Evolutionary conservation across 768 basidiomycete genomes (phyloP), one percentile per base, ranked within the genome.

Genomic region (Boletales sp.): DNA sequence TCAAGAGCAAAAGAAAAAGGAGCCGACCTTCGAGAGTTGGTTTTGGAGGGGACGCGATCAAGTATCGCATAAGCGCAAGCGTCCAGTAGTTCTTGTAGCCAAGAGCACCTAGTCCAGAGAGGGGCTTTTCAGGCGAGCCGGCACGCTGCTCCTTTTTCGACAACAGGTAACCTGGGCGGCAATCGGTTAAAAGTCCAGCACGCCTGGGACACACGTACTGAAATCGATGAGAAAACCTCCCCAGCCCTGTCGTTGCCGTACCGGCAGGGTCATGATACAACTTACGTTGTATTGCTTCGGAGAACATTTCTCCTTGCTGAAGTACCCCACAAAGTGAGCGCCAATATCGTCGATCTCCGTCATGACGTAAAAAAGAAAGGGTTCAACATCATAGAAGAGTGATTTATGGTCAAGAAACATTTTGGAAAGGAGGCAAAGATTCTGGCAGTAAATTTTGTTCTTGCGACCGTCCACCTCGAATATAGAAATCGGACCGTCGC

Each of bases 401-500:
- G 94, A 97, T 69, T 98, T 98, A 74, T 97, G 94, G 67, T 97
- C 93, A 58, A 98, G 81, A 70, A 98, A 98, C 94, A 97, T 97
- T 70, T 97, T 97, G 50, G 95, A 95, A 35, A 98, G 78, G 52
- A 98, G 76, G 69, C 95, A 98, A 24, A 99, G 80, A 68, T 99
- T 98, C 67, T 99, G 97, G 67, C 97, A 98, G 68, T 97, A 99
- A 62, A 98, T 98, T 90, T 98, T 99, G 77, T 95, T 97, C 73
- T 93, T 92, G 59, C 97, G 82, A 40, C 97, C 97, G 67, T 98
- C 97, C 27, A 99, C 94, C 67, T 99, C 97, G 62, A 95, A 99
- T 52, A 99, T 87, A 6, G 93, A 94, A 38, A 98, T 74, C 29
- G 64, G 66, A 19, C 86, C 86, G 67, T 98, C 95, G 36, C 94